Conservation (phyloP, 495 filamentous ascomycete genomes). For the Chaetomidium leptoderma region DNA sequence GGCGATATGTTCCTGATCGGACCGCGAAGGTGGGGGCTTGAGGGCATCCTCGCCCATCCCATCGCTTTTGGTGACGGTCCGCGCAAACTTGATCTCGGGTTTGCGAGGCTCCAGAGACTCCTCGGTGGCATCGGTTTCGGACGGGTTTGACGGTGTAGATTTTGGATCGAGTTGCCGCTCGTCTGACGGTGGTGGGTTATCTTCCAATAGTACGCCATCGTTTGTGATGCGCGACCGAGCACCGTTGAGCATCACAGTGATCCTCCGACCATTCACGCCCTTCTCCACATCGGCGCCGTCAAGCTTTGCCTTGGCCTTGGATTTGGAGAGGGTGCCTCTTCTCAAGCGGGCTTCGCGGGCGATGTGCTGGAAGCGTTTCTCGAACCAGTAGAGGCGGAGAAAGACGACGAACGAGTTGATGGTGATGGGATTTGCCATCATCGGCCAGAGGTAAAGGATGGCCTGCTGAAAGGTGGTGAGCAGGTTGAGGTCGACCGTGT, state of each 20-base stretch:
- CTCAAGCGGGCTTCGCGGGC: constrained; percentile 49
- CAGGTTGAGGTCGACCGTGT: constrained; percentile 74
- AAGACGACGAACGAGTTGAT: constrained; percentile 87
- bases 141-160: background rate
- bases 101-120: constrained; percentile 24
- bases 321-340: constrained; percentile 44
- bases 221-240: constrained; percentile 42
- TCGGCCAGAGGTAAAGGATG: constrained; percentile 63
- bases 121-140: constrained; percentile 22
- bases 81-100: constrained; percentile 58
- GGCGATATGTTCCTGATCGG: constrained; percentile 74
- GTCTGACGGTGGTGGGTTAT: constrained; percentile 8
- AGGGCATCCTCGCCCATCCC: constrained; percentile 34
- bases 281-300: constrained; percentile 54
- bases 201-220: constrained; percentile 41
- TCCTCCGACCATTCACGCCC: constrained; percentile 67
- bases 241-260: constrained; percentile 65
- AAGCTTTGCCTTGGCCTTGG: constrained; percentile 53
- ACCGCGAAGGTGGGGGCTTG: constrained; percentile 51
- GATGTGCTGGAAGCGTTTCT: constrained; percentile 74
- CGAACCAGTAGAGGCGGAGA: constrained; percentile 93
- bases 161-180: constrained; percentile 13
- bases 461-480: constrained; percentile 75
- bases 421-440: constrained; percentile 82
- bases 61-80: constrained; percentile 52